Base-by-base conservation (phyloP, 129 eudicot genomes). In the Arctium lappa region DNA sequence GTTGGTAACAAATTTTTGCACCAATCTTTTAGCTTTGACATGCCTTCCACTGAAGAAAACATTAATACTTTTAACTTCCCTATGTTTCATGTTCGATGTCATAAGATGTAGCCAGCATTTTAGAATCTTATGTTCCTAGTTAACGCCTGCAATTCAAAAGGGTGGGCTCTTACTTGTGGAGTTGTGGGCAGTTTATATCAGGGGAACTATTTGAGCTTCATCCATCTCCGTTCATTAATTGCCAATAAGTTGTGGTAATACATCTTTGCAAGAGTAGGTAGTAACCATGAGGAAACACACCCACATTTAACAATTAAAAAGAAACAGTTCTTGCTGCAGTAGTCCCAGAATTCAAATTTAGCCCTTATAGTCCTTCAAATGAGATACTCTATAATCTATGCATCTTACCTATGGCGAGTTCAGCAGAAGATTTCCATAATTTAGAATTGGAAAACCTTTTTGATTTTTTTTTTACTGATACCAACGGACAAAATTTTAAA, bases 171-270 rank as follows among this genome's bases (percentile, higher is more conserved):
- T 78, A 13, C 22, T 42, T 12, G 44, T 13, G 31, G 65, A n/a
- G n/a, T 22, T 22, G 27, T 33, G 36, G 36, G 36, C 36, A 1
- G 68, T 60, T 60, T 13, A n/a, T 60, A 60, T 18, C 71, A 66
- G 66, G 66, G 66, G 71, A 27, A 66, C 34, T 66, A 66, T 66
- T 7, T 78, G 73, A 39, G 18, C 60, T 78, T 27, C 74, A 65
- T 79, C 40, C 65, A 79, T 79, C 75, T 79, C 75, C 0, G 29
- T 60, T 60, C 29, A 60, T 60, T n/a, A 68, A 79, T 68, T 11
- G 76, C 42, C 30, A 66, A 42, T 31, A 69, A 69, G 69, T 44
- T 79, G 48, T 44, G 12, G 13, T 78, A 30, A 4, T 66, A 40
- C 32, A 15, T 39, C 40, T 39, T 79, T 7, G 27, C 2, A 38